These are phyloP conservation scores for Cornus kousa DNA, from an alignment of 148 eudicot genomes.

Conservation along the genomic window DNA sequence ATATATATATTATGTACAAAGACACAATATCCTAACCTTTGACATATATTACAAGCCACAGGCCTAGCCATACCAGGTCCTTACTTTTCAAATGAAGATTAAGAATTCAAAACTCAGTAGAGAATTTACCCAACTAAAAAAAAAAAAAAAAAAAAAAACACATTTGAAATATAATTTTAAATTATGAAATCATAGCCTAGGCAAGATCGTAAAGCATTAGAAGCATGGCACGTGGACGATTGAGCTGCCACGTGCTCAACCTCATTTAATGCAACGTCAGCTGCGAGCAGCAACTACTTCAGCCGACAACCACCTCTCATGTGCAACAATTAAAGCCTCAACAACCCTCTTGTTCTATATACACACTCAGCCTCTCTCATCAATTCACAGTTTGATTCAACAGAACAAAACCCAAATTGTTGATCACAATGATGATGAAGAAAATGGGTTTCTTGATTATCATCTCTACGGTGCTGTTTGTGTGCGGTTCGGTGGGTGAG, in stretches of 20 bases:
- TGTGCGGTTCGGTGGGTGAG: conserved; percentile 3
- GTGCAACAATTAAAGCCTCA: background rate
- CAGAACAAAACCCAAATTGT: too few species aligned
- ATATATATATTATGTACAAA: too few species aligned
- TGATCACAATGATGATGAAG: background rate
- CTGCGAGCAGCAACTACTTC: background rate
- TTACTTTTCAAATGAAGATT: too few species aligned
- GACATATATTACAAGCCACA: too few species aligned
- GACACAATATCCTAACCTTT: too few species aligned
- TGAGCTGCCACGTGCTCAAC: background rate
- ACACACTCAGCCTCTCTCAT: too few species aligned
- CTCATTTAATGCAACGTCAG: background rate
- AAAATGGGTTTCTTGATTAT: background rate
- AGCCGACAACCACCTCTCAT: background rate
- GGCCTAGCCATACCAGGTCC: too few species aligned
- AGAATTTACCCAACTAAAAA: too few species aligned
- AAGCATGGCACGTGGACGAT: background rate
- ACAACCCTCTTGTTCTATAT: background rate
- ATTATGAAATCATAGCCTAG: background rate
- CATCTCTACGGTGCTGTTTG: background rate
- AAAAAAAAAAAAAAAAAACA: too few species aligned
- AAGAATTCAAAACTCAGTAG: too few species aligned
- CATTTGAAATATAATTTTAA: too few species aligned
- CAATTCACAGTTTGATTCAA: too few species aligned
- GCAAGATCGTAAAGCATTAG: background rate